Evolutionary conservation across 164 flowering plant genomes (phyloP).

Genomic region (Annona squamosa): DNA sequence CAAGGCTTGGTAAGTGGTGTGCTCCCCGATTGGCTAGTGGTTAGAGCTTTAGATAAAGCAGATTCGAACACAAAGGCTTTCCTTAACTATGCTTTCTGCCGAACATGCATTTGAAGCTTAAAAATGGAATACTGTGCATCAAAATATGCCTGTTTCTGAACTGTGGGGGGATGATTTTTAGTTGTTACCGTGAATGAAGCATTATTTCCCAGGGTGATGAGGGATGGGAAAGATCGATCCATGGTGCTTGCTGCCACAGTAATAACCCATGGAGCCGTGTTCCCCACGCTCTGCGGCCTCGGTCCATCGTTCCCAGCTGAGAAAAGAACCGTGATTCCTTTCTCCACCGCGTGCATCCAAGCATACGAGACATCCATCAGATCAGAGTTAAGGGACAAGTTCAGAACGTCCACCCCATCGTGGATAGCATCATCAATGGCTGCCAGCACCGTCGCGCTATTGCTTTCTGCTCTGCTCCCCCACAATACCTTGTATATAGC

Average conservation of each 20-base stretch:
- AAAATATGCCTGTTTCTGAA: no score
- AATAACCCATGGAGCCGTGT: slow-evolving; percentile 23
- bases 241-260: slow-evolving; percentile 24
- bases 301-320: slow-evolving; percentile 24
- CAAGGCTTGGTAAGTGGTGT: no score
- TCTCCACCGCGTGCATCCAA: slow-evolving; percentile 22
- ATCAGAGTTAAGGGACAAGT: slow-evolving; percentile 12
- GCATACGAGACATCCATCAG: slow-evolving; percentile 8
- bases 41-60: no score
- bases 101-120: no score
- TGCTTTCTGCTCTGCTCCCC: slow-evolving; percentile 2
- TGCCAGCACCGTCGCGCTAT: slow-evolving; percentile 14
- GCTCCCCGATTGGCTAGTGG: no score
- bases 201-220: slow-evolving; percentile 20
- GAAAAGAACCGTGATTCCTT: slow-evolving; percentile 24
- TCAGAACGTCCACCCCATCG: slow-evolving; percentile 25
- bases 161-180: no score
- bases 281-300: slow-evolving; percentile 16
- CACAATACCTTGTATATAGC: slow-evolving; percentile 21
- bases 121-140: no score
- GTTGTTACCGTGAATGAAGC: neutral
- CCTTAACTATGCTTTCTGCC: no score
- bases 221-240: slow-evolving; percentile 22
- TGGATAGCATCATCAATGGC: slow-evolving; percentile 26
- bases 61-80: no score